Percentiles rank a stretch among this genome's conserved stretches.
phyloP scores from a whole-genome alignment of 2,329 filamentous ascomycete species.

The Botrytis fragariae region DNA sequence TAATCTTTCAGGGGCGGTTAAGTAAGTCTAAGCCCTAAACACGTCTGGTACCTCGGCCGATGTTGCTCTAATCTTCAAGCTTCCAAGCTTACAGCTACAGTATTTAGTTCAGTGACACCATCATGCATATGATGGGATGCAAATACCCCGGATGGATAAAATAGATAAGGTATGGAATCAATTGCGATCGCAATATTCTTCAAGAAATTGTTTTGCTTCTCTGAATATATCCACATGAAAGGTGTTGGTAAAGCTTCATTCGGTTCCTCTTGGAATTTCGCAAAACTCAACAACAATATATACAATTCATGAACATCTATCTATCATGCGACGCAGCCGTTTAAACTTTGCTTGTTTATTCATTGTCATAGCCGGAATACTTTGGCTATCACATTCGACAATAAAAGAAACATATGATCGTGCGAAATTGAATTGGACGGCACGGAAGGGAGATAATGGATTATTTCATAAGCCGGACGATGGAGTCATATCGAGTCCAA shows the following conservation, averaged over 20 bases:
- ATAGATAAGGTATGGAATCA: neutral
- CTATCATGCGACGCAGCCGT: slow-evolving; percentile 4
- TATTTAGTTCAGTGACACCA: neutral
- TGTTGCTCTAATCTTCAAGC: neutral
- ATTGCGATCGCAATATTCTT: neutral
- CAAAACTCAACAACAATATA: neutral
- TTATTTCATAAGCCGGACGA: neutral
- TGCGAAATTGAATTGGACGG: neutral
- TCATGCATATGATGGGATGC: neutral
- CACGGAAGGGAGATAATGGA: no score
- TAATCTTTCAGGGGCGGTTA: neutral
- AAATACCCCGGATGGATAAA: neutral
- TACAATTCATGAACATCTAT: neutral
- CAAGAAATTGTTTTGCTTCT: neutral
- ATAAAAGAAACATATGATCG: neutral
- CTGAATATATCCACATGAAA: neutral
- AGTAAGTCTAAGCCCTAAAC: neutral
- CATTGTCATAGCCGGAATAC: neutral
- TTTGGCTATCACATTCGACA: neutral
- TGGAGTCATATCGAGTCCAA: neutral
- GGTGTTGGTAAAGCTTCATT: neutral
- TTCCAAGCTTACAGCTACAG: neutral
- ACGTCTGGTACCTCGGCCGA: neutral
- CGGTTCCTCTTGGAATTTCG: neutral
- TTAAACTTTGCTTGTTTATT: slow-evolving; percentile 3